These are phyloP conservation scores for Cladorrhinum sp. DNA, from an alignment of 2,329 filamentous ascomycete genomes.

Conservation along the genomic window DNA sequence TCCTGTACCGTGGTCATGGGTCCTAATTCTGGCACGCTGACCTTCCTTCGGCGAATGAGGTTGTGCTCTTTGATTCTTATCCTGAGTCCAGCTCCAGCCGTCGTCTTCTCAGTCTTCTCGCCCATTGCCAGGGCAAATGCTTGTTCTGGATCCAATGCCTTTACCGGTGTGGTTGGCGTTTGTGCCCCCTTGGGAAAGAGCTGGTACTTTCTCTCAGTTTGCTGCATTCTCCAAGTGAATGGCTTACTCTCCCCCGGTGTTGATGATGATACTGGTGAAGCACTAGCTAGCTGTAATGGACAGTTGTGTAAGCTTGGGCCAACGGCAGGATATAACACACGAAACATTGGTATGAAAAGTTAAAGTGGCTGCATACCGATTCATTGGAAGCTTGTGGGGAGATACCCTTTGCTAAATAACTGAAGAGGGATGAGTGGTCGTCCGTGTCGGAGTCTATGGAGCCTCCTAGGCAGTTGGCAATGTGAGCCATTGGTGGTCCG, in stretches of 20 bases:
- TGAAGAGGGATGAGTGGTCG: slow-evolving; percentile 36
- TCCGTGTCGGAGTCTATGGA: slow-evolving; percentile 44
- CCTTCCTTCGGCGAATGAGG: slow-evolving; percentile 57
- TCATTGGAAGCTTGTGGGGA: slow-evolving; percentile 46
- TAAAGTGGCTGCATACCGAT: slow-evolving; percentile 41
- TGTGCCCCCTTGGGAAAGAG: slow-evolving; percentile 56
- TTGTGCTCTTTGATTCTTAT: slow-evolving; percentile 58
- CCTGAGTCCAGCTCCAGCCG: slow-evolving; percentile 42
- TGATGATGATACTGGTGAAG: slow-evolving; percentile 21
- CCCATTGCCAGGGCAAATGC: slow-evolving; percentile 44
- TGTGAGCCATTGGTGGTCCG: slow-evolving; percentile 55
- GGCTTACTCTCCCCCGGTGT: slow-evolving; percentile 42
- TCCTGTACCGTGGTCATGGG: slow-evolving; percentile 69
- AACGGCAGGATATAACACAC: slow-evolving; percentile 13
- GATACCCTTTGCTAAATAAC: slow-evolving; percentile 50
- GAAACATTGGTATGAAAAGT: slow-evolving; percentile 16
- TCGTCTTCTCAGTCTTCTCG: slow-evolving; percentile 40
- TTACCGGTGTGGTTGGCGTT: slow-evolving; percentile 40
- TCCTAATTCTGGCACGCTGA: slow-evolving; percentile 62
- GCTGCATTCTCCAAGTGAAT: slow-evolving; percentile 58
- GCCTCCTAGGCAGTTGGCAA: slow-evolving; percentile 52
- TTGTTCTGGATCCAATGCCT: slow-evolving; percentile 50
- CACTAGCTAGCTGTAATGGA: slow-evolving; percentile 27
- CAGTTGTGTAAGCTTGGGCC: slow-evolving; percentile 26
- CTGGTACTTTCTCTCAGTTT: slow-evolving; percentile 58